Evolutionary conservation across 2,329 filamentous ascomycete genomes (phyloP), one percentile per base, ranked within the genome.

Genomic region (Aspergillus neoniger): DNA sequence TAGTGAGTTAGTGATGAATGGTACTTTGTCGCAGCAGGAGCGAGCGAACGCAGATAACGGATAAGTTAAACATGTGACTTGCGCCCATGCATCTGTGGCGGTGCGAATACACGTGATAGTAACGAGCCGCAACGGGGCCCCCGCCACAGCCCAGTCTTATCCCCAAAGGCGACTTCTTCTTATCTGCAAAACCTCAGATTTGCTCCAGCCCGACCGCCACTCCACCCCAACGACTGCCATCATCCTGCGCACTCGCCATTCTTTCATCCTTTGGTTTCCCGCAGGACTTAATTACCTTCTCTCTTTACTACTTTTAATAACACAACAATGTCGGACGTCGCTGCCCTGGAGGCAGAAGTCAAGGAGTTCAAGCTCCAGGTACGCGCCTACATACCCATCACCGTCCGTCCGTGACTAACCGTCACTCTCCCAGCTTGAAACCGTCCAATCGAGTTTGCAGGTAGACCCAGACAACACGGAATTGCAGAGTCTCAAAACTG

Each of bases 401-500:
- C 8, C 23, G 17, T 47, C 14, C 12, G 32, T 36, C 32, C 32
- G 12, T 36, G 32, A 54, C 65, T 68, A 57, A 69, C 55, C 4
- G n/a, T 5, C 51, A 61, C 23, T 23, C 17, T 51, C 32, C n/a
- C 70, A 93, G 90, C 86, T 96, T 73, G 91, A 93, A 71, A 88
- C 91, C 39, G 88, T 96, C 61, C 81, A 88, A 70, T 82, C 86
- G 58, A 90, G 91, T 66, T 86, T 96, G 59, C 88, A 89, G 76
- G 88, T 90, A 76, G 91, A 95, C 71, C 88, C 92, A 65, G 88
- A 90, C 61, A 94, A 92, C 77, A 82, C 81, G 70, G 92, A 94
- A 77, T 87, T 96, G 71, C 84, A 88, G 71, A 86, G 84, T 72
- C 86, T 96, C 74, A 88, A 90, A 78, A 81, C 85, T 75, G 92